phyloP scores from a whole-genome alignment of 441 rosid genomes.

The Populus hybrid region DNA sequence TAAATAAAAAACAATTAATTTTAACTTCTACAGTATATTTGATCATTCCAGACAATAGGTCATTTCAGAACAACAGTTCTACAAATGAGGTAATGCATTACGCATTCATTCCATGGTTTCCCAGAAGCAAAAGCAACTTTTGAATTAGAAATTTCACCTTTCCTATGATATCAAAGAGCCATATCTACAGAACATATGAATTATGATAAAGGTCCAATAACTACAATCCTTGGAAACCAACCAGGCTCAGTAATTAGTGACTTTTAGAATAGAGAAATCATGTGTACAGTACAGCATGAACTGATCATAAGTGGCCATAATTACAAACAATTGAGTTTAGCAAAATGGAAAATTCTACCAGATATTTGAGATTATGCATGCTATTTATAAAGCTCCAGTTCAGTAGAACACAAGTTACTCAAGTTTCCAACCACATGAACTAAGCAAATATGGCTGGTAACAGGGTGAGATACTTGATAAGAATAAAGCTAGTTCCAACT shows the following conservation, averaged over 20 bases:
- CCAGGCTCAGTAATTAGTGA: neutral
- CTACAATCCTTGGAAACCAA: neutral
- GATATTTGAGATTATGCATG: neutral
- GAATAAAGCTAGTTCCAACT: no score
- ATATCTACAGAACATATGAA: neutral
- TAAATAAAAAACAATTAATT: no score
- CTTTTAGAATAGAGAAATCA: neutral
- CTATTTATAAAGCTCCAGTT: neutral
- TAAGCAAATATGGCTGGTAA: no score
- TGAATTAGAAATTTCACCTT: neutral
- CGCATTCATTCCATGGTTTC: neutral
- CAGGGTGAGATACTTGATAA: no score
- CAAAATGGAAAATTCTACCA: no score
- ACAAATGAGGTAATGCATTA: neutral
- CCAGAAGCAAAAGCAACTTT: neutral
- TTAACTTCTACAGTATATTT: neutral
- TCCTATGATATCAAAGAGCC: neutral
- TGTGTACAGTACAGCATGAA: no score
- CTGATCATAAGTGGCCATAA: no score
- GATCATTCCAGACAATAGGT: neutral
- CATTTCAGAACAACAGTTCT: neutral
- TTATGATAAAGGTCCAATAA: neutral
- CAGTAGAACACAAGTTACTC: no score
- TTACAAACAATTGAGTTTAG: no score
- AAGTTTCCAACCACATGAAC: no score